These are phyloP conservation scores for Phalaenopsis equestris DNA, from an alignment of 106 monocot genomes.

Conservation along the genomic window DNA sequence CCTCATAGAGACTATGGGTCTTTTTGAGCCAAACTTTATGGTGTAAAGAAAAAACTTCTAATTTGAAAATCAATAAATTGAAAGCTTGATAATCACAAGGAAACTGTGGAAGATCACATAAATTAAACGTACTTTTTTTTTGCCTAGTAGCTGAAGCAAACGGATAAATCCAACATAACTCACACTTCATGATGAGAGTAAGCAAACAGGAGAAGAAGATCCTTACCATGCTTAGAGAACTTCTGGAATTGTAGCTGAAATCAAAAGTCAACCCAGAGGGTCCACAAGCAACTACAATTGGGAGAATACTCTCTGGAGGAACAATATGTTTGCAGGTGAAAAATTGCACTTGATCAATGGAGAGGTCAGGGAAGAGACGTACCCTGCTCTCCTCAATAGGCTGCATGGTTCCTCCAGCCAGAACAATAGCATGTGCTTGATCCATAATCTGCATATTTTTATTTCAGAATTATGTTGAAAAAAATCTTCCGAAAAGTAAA, in stretches of 20 bases:
- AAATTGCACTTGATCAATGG: constrained; percentile 43
- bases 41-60: background rate
- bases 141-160: background rate
- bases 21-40: too few relatives aligned
- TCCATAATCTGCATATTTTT: constrained; percentile 46
- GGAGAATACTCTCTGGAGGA: constrained; percentile 88
- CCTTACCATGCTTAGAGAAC: constrained; percentile 60
- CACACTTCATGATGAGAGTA: background rate
- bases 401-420: constrained; percentile 88
- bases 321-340: constrained; percentile 91
- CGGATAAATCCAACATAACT: background rate
- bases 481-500: background rate
- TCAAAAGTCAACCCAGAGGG: constrained; percentile 86
- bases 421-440: constrained; percentile 64
- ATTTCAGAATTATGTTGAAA: background rate
- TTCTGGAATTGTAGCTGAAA: constrained; percentile 81
- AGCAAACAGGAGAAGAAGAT: background rate
- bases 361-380: constrained; percentile 68
- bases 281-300: constrained; percentile 65
- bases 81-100: background rate
- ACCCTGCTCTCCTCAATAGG: constrained; percentile 91
- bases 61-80: background rate
- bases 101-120: background rate
- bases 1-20: too few relatives aligned
- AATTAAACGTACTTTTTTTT: background rate